Evolutionary conservation across 108 stramenopile genomes (phyloP).

Genomic region (Stephanodiscus minutulus): DNA sequence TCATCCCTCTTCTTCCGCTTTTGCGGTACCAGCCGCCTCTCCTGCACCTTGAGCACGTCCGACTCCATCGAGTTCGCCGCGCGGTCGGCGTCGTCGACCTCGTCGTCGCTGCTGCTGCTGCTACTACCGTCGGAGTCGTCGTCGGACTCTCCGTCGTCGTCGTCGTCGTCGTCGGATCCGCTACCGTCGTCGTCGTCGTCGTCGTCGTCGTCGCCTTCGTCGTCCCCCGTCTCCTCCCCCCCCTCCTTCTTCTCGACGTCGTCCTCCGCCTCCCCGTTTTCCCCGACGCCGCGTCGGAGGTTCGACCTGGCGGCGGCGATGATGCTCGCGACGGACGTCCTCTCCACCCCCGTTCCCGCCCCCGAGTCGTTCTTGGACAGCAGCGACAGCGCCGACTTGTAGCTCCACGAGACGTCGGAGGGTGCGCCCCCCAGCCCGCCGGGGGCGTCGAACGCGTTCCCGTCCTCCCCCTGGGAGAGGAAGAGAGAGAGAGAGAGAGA

Average conservation of each 20-base stretch:
- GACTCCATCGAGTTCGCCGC: conserved; percentile 47
- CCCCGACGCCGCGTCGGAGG: conserved; percentile 51
- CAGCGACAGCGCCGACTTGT: conserved; percentile 73
- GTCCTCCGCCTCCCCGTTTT: conserved; percentile 38
- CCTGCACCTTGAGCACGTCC: conserved; percentile 41
- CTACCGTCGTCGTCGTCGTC: neutral
- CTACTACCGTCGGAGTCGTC: conserved; percentile 35
- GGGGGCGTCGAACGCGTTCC: conserved; percentile 38
- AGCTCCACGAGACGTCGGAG: conserved; percentile 66
- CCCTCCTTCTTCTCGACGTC: conserved; percentile 38
- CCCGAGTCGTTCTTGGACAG: conserved; percentile 55
- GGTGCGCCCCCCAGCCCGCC: conserved; percentile 27
- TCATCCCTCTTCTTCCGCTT: conserved; percentile 19
- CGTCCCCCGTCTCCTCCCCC: conserved; percentile 31
- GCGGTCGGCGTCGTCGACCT: conserved; percentile 42
- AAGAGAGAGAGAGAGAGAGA: neutral
- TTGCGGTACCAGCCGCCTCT: neutral
- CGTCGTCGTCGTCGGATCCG: neutral
- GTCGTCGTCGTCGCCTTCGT: neutral
- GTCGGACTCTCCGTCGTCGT: conserved; percentile 11
- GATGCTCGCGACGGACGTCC: conserved; percentile 73
- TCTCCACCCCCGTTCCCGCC: conserved; percentile 36
- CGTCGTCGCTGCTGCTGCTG: conserved; percentile 59
- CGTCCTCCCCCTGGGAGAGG: conserved; percentile 75
- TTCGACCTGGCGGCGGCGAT: conserved; percentile 80